These are phyloP conservation scores for Lipomyces yamadae DNA, from an alignment of 805 yeast species.

Conservation along the genomic window DNA sequence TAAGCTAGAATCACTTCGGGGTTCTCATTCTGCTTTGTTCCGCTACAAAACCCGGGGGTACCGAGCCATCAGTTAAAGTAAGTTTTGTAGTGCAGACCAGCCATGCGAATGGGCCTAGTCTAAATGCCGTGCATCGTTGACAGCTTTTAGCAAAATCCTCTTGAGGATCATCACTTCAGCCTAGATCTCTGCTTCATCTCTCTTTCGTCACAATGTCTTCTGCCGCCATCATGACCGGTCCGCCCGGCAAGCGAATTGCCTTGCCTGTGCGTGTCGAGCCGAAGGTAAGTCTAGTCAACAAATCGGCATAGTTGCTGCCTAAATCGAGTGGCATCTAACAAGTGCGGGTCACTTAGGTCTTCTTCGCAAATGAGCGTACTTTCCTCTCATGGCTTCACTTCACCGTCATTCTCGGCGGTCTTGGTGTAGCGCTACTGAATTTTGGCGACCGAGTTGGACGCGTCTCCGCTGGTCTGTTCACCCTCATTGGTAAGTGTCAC, in stretches of 20 bases:
- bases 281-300: conserved; percentile 50
- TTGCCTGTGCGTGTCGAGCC: conserved; percentile 98
- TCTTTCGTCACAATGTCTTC: conserved; percentile 57
- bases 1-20: too few species aligned
- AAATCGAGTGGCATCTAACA: background rate
- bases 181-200: background rate
- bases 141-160: background rate
- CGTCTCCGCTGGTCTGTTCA: conserved; percentile 90
- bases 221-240: conserved; percentile 71
- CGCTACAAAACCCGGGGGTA: too few species aligned
- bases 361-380: conserved; percentile 98
- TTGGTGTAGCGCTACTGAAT: conserved; percentile 93
- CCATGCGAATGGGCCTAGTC: too few species aligned
- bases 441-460: conserved; percentile 95
- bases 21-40: too few species aligned
- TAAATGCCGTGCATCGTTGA: background rate
- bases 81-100: too few species aligned
- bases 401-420: conserved; percentile 96
- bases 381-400: conserved; percentile 97
- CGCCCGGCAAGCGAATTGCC: conserved; percentile 91
- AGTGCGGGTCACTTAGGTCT: conserved; percentile 55
- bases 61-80: too few species aligned
- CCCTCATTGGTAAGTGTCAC: conserved; percentile 58
- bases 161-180: background rate
- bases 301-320: background rate